These are phyloP conservation scores for Claviceps maximensis DNA, from an alignment of 2,329 filamentous ascomycete species.

Conservation along the genomic window DNA sequence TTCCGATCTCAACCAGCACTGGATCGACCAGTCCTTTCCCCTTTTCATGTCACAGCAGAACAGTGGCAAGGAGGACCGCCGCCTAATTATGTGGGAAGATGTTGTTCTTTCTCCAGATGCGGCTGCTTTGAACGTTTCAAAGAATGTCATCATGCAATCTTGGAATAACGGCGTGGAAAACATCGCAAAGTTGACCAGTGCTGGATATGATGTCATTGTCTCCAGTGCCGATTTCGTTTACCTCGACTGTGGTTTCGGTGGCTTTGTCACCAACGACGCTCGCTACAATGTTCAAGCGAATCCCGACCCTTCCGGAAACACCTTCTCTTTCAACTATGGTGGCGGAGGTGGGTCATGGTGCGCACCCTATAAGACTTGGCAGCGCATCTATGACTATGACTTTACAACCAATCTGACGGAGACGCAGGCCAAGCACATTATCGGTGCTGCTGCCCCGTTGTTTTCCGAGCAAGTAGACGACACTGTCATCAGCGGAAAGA, in stretches of 20 bases:
- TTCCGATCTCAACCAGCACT: constrained; percentile 39
- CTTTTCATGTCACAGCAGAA: constrained; percentile 26
- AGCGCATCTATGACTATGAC: constrained; percentile 46
- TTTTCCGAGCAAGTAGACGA: constrained; percentile 44
- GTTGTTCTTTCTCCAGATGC: constrained; percentile 28
- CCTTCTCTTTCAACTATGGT: constrained; percentile 40
- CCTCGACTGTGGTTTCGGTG: constrained; percentile 41
- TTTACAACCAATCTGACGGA: constrained; percentile 35
- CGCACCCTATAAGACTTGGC: constrained; percentile 45
- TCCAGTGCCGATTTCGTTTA: constrained; percentile 42
- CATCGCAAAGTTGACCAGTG: constrained; percentile 34
- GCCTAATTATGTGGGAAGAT: constrained; percentile 46
- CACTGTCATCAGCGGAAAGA: constrained; percentile 31
- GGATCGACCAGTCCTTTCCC: constrained; percentile 37
- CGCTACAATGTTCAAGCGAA: constrained; percentile 41
- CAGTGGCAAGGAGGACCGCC: constrained; percentile 26
- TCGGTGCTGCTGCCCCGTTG: constrained; percentile 38
- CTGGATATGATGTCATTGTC: constrained; percentile 42
- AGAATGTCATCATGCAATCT: constrained; percentile 37
- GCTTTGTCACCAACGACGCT: constrained; percentile 40
- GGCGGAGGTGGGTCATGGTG: constrained; percentile 43
- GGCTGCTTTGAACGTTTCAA: constrained; percentile 32
- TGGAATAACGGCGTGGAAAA: constrained; percentile 41
- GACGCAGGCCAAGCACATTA: constrained; percentile 31
- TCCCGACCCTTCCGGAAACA: constrained; percentile 24